Conservation (phyloP, 148 eudicot species). For the Persicaria maculosa region DNA sequence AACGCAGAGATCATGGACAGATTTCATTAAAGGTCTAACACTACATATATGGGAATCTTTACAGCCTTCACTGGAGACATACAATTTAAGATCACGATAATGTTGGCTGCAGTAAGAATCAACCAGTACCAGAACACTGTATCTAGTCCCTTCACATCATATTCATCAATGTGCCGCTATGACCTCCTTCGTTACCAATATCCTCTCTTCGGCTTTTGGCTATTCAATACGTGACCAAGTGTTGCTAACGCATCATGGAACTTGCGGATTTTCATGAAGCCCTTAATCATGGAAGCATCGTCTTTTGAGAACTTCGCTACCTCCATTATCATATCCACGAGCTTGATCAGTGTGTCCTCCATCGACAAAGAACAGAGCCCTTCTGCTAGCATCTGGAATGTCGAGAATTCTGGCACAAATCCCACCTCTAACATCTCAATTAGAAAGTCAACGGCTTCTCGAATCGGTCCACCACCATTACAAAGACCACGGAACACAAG, state of each 20-base stretch:
- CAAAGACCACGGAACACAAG: constrained; percentile 84
- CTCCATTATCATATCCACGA: constrained; percentile 59
- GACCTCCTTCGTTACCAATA: constrained; percentile 5
- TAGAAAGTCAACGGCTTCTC: constrained; percentile 80
- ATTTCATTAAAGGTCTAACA: too few relatives aligned
- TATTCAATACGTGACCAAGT: constrained; percentile 49
- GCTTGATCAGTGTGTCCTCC: constrained; percentile 72
- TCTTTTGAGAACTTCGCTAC: constrained; percentile 45
- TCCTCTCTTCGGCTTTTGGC: constrained; percentile 21
- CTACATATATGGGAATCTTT: too few relatives aligned
- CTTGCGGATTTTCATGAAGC: constrained; percentile 72
- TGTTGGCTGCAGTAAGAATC: not conserved
- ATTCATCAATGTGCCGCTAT: not conserved
- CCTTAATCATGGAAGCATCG: constrained; percentile 71
- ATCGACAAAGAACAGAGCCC: constrained; percentile 71
- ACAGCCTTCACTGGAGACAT: too few relatives aligned
- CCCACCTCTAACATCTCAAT: constrained; percentile 72
- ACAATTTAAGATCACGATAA: too few relatives aligned
- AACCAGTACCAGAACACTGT: not conserved
- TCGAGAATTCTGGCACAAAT: constrained; percentile 51
- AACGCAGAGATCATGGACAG: too few relatives aligned
- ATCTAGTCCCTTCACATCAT: not conserved
- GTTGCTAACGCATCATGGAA: constrained; percentile 78
- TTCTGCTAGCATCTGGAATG: constrained; percentile 79
- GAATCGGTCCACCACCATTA: constrained; percentile 81